Evolutionary conservation across 1,284 basidiomycete species (phyloP).

Genomic region (Mycosarcoma maydis): DNA sequence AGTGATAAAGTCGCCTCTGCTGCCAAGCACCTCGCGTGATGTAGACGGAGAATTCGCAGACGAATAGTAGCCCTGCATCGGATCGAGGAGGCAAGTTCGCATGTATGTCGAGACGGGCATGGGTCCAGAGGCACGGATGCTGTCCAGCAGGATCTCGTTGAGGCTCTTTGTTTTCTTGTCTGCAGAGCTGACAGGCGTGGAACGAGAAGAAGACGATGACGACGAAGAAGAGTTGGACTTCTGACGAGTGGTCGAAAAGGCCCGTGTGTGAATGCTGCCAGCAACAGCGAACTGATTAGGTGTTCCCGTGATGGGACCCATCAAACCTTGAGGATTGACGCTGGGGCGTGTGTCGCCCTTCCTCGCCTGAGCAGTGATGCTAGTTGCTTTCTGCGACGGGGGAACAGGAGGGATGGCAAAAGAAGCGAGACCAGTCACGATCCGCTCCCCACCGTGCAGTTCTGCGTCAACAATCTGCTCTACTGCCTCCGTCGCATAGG

Average conservation of each 20-base stretch:
- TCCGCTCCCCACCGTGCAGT: slow-evolving; percentile 10
- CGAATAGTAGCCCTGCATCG: slow-evolving; percentile 63
- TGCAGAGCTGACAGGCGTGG: background rate
- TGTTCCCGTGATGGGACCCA: slow-evolving; percentile 21
- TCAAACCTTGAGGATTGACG: slow-evolving; percentile 17
- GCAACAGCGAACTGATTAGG: slow-evolving; percentile 15
- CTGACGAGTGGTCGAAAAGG: slow-evolving; percentile 5
- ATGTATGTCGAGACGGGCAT: slow-evolving; percentile 65
- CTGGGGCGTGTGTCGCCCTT: slow-evolving; percentile 11
- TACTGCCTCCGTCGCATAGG: slow-evolving; percentile 44
- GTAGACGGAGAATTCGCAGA: slow-evolving; percentile 37
- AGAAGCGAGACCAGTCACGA: slow-evolving; percentile 32
- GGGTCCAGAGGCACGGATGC: slow-evolving; percentile 53
- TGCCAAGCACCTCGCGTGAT: slow-evolving; percentile 77
- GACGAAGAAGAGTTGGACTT: background rate
- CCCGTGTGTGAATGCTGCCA: slow-evolving; percentile 22
- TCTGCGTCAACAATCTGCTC: slow-evolving; percentile 39
- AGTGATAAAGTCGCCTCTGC: slow-evolving; percentile 91
- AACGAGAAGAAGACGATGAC: background rate
- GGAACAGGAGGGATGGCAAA: slow-evolving; percentile 34
- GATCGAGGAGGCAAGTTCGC: slow-evolving; percentile 63
- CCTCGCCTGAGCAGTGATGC: slow-evolving; percentile 2
- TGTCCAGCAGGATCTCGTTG: slow-evolving; percentile 39
- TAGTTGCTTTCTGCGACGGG: background rate
- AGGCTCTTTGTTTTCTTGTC: slow-evolving; percentile 31